A percentile compares a stretch with the other conserved stretches of the same genome.
Conservation (phyloP, 2,329 filamentous ascomycete species). For the Tolypocladium inflatum region DNA sequence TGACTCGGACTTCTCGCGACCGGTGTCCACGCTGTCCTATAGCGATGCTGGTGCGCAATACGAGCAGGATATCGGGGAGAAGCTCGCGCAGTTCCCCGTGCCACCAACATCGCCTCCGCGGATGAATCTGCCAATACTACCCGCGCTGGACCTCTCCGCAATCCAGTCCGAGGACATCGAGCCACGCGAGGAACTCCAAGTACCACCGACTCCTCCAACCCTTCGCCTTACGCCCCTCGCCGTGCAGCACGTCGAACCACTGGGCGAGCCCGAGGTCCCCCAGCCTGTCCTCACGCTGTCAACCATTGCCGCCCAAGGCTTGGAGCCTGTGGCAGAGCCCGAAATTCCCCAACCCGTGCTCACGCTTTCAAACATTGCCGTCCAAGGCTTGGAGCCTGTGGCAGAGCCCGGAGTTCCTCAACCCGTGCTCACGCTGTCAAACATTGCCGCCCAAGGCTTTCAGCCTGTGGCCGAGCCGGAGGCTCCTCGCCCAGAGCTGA, state of each 20-base stretch:
- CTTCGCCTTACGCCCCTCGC: conserved; percentile 17
- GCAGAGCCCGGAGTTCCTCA: conserved; percentile 13
- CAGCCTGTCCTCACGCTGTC: conserved; percentile 14
- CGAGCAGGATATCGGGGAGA: conserved; percentile 39
- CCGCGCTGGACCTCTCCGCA: conserved; percentile 31
- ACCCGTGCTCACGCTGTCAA: conserved; percentile 14
- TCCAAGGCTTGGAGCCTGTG: conserved; percentile 15
- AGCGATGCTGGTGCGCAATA: conserved; percentile 44
- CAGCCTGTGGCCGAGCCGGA: conserved; percentile 18
- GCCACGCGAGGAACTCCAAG: conserved; percentile 27
- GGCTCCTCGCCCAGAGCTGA: conserved; percentile 12
- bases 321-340: conserved; percentile 16
- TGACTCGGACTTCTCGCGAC: conserved; percentile 24
- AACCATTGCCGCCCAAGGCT: conserved; percentile 11
- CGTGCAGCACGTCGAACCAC: conserved; percentile 20
- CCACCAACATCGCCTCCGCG: conserved; percentile 34
- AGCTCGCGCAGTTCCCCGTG: conserved; percentile 43
- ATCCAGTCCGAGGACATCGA: conserved; percentile 36
- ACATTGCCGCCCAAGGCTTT: conserved; percentile 13
- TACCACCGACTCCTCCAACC: conserved; percentile 17
- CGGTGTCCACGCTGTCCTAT: conserved; percentile 38
- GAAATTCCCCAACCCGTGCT: conserved; percentile 12
- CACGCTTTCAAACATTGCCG: conserved; percentile 14
- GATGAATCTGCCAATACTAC: conserved; percentile 18
- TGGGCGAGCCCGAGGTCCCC: conserved; percentile 11